Percentiles rank a stretch among this genome's conserved stretches.
These are phyloP conservation scores for Spathaspora sp. DNA, from an alignment of 805 yeast genomes.

Conservation along the genomic window DNA sequence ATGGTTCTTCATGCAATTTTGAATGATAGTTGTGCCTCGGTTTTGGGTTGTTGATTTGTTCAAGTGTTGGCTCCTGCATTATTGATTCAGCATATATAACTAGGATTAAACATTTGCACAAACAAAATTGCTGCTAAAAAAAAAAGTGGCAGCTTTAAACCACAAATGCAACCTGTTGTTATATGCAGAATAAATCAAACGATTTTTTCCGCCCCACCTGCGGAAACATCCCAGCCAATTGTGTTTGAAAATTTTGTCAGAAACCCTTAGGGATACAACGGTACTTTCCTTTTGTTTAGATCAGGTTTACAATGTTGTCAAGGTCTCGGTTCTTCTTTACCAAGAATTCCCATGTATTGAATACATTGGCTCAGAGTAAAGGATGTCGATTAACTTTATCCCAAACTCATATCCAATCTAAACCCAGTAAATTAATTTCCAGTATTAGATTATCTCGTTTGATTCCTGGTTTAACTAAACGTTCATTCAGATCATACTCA, in stretches of 20 bases:
- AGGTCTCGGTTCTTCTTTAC: slow-evolving; percentile 58
- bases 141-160: not conserved
- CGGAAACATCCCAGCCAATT: not conserved
- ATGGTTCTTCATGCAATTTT: slow-evolving; percentile 1
- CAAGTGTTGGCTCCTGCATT: not conserved
- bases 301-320: slow-evolving; percentile 26
- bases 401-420: not conserved
- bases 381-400: slow-evolving; percentile 6
- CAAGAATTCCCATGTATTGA: slow-evolving; percentile 46
- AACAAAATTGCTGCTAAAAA: not conserved
- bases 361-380: slow-evolving; percentile 21
- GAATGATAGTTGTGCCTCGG: not conserved
- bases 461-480: slow-evolving; percentile 8
- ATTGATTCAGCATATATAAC: not conserved
- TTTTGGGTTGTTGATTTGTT: not conserved
- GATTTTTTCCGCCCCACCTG: not conserved
- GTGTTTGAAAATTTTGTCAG: not conserved
- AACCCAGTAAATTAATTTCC: not conserved
- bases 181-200: not conserved
- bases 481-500: not conserved
- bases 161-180: not conserved
- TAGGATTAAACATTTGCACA: not conserved
- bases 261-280: not conserved
- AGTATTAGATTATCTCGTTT: slow-evolving; percentile 1
- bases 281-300: not conserved